Base-by-base conservation (phyloP, 345 rosid genomes). In the Sisymbrium irio region DNA sequence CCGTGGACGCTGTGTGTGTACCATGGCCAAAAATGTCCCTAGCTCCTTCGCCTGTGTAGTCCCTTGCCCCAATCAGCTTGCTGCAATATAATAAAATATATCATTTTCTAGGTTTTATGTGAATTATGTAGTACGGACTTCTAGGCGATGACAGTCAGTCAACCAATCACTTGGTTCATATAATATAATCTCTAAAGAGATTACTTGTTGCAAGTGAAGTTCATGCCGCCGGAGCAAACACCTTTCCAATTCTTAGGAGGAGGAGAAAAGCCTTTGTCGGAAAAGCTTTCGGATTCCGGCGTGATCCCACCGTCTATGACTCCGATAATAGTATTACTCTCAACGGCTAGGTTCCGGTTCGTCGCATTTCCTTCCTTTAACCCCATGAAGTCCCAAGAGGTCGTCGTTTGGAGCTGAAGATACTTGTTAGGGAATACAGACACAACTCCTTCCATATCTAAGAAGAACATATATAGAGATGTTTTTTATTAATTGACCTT, bases 361-460 rank as follows among this genome's bases (percentile, higher is more conserved):
- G 74, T 71, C 0, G 32, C 67, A 5, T 17, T 22, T 28, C 54
- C 78, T 61, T 75, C 65, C 33, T 53, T 62, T 12, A 86, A 44
- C 5, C 88, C 91, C 71, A 86, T 39, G 65, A 86, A 86, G 63
- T 82, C 81, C 94, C 91, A 88, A 1, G 89, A 88, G 54, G 79
- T 53, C 45, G 91, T 83, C 0, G 91, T 86, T 1, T 64, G 84
- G 45, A 77, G 82, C 11, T 83, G 66, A 6, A 61, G 18, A 7
- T n/a, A 78, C 20, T 5, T 69, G 46, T 69, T 85, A 0, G 85
- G 89, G 42, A 84, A 83, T 12, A 88, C 81, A 14, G 89, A 85
- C 9, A 85, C 81, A 36, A 82, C 85, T 27, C 65, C 79, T 11
- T 78, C 35, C 78, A 74, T 72, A 7, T 65, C 85, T 80, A 75